phyloP scores from a whole-genome alignment of 768 basidiomycete genomes.

The Calvatia gigantea region DNA sequence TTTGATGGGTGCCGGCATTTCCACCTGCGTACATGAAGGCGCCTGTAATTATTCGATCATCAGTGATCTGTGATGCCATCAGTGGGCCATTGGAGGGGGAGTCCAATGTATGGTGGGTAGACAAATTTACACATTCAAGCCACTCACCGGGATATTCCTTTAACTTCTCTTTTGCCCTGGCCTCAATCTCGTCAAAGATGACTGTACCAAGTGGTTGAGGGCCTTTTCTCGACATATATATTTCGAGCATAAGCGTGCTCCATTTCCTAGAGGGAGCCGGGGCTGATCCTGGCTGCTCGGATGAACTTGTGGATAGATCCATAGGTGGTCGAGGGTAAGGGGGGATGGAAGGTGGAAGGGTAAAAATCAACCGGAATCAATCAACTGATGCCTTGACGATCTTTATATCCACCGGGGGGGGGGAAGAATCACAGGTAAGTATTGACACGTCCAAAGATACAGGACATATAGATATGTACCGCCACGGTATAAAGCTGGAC shows the following conservation, averaged over 20 bases:
- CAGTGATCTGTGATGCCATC: background rate
- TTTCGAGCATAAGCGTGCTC: conserved; percentile 35
- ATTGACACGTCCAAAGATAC: background rate
- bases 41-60: conserved; percentile 28
- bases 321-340: background rate
- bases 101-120: background rate
- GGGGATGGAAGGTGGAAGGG: background rate
- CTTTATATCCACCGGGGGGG: background rate
- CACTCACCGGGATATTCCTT: conserved; percentile 52
- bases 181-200: conserved; percentile 57
- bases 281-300: background rate
- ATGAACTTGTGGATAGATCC: background rate
- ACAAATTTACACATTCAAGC: background rate
- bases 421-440: background rate
- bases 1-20: conserved; percentile 69
- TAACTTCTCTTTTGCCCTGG: conserved; percentile 59
- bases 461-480: background rate
- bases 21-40: conserved; percentile 76
- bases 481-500: background rate
- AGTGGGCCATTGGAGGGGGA: background rate
- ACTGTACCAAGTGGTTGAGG: conserved; percentile 58
- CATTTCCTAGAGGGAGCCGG: conserved; percentile 23
- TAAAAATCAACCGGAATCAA: background rate
- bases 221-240: conserved; percentile 36
- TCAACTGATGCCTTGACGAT: background rate